Percentiles rank a stretch among this genome's conserved stretches.
phyloP scores from a whole-genome alignment of 2,329 filamentous ascomycete species.

The Aspergillus proliferans region DNA sequence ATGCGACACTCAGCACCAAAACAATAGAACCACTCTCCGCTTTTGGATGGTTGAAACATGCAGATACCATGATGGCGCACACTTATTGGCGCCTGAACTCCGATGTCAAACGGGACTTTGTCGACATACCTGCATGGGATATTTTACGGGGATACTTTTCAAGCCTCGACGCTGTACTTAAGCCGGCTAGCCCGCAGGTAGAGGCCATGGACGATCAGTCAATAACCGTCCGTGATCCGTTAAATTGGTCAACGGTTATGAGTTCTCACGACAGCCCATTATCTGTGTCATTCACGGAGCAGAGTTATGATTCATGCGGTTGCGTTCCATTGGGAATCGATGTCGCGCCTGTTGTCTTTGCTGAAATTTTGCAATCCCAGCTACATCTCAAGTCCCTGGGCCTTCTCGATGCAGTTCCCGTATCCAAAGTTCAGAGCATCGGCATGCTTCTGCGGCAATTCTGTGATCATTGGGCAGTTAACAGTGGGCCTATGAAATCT shows the following conservation, averaged over 20 bases:
- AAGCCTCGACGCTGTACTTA: slow-evolving; percentile 17
- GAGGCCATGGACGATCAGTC: slow-evolving; percentile 4
- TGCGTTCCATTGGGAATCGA: slow-evolving; percentile 45
- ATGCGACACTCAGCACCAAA: slow-evolving; percentile 28
- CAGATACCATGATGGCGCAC: slow-evolving; percentile 39
- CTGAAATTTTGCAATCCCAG: slow-evolving; percentile 42
- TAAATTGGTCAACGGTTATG: slow-evolving; percentile 26
- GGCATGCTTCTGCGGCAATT: slow-evolving; percentile 26
- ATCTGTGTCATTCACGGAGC: slow-evolving; percentile 32
- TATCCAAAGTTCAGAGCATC: slow-evolving; percentile 29
- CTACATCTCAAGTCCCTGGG: slow-evolving; percentile 36
- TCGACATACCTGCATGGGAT: slow-evolving; percentile 19
- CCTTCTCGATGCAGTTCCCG: slow-evolving; percentile 35
- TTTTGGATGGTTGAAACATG: slow-evolving; percentile 43
- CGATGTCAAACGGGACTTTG: slow-evolving; percentile 14
- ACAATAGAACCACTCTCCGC: slow-evolving; percentile 38
- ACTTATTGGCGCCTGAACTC: slow-evolving; percentile 36
- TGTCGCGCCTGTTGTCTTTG: slow-evolving; percentile 35
- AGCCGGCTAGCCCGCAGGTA: slow-evolving; percentile 17
- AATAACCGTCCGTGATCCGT: slow-evolving; percentile 20
- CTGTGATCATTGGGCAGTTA: slow-evolving; percentile 17
- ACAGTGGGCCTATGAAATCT: slow-evolving; percentile 17
- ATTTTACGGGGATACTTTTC: slow-evolving; percentile 23
- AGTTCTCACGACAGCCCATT: slow-evolving; percentile 31
- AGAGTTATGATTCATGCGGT: slow-evolving; percentile 36